These are phyloP conservation scores for Madurella mycetomatis DNA, from an alignment of 2,329 filamentous ascomycete species.

Conservation along the genomic window DNA sequence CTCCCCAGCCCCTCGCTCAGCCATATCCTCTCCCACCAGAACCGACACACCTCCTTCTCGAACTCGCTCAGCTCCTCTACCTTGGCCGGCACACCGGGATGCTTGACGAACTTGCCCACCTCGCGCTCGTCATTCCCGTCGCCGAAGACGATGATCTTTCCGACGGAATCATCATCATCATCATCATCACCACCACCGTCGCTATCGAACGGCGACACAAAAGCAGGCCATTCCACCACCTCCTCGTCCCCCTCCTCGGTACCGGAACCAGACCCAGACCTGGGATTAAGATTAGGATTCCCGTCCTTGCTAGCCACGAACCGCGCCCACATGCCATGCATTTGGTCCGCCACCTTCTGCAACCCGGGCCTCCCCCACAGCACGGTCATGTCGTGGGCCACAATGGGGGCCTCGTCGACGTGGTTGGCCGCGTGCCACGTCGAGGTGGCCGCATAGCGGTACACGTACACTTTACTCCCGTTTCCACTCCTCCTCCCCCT, in stretches of 20 bases:
- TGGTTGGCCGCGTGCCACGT: constrained; percentile 41
- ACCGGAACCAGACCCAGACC: background rate
- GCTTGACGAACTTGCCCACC: constrained; percentile 29
- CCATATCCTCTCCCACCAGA: constrained; percentile 56
- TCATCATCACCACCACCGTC: constrained; percentile 2
- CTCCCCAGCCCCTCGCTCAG: constrained; percentile 43
- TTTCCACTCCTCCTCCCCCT: background rate
- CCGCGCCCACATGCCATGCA: constrained; percentile 42
- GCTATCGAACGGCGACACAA: constrained; percentile 37
- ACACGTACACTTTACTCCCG: constrained; percentile 44
- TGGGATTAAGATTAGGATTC: constrained; percentile 15
- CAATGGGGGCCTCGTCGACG: constrained; percentile 42
- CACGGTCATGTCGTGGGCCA: constrained; percentile 39
- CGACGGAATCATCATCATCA: constrained; percentile 24
- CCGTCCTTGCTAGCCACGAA: constrained; percentile 28
- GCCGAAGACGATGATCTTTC: constrained; percentile 52
- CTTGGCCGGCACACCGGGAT: constrained; percentile 41
- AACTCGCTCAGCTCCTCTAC: constrained; percentile 39
- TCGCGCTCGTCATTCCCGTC: constrained; percentile 52
- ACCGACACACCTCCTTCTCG: constrained; percentile 48
- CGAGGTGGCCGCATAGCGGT: constrained; percentile 54
- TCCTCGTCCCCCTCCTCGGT: background rate
- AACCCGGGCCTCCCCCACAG: constrained; percentile 36
- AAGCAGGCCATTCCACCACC: constrained; percentile 39
- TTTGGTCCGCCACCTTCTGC: constrained; percentile 34